Percentiles rank a stretch among this genome's conserved stretches.
These are phyloP conservation scores for Lepidium didymum DNA, from an alignment of 345 rosid genomes.

Conservation along the genomic window DNA sequence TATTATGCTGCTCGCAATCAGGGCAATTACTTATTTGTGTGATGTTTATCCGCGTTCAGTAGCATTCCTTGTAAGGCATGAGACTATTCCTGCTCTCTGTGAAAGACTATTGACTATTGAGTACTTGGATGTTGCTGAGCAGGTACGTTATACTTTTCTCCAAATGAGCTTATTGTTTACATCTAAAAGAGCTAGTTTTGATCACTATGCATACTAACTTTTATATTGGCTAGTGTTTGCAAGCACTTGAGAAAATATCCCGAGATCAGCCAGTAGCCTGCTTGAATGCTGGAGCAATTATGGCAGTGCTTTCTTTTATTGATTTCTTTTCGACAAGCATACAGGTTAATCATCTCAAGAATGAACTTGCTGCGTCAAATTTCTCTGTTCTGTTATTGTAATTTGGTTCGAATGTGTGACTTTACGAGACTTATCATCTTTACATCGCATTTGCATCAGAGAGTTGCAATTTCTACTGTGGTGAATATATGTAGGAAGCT, in stretches of 20 bases:
- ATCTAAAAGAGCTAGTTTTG: not conserved
- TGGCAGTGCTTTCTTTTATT: slow-evolving; percentile 71
- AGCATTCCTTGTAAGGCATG: slow-evolving; percentile 62
- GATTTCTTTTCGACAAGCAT: slow-evolving; percentile 87
- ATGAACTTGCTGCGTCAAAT: not conserved
- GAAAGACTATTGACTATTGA: slow-evolving; percentile 64
- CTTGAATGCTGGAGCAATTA: slow-evolving; percentile 81
- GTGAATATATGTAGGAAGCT: slow-evolving; percentile 84
- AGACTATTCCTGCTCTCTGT: slow-evolving; percentile 77
- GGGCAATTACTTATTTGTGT: slow-evolving; percentile 85
- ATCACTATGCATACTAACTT: not conserved
- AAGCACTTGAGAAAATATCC: slow-evolving; percentile 97
- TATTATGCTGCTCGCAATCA: slow-evolving; percentile 68
- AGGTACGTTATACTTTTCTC: slow-evolving; percentile 36
- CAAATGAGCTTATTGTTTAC: not conserved
- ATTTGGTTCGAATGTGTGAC: not conserved
- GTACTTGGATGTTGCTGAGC: slow-evolving; percentile 94
- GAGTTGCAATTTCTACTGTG: slow-evolving; percentile 87
- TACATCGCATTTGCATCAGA: slow-evolving; percentile 38
- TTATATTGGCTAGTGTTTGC: slow-evolving; percentile 59
- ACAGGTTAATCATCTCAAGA: slow-evolving; percentile 46
- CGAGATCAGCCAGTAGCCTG: slow-evolving; percentile 81
- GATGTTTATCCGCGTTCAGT: slow-evolving; percentile 87
- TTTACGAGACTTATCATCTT: slow-evolving; percentile 6
- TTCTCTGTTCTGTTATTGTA: not conserved